Conservation (phyloP, 2,329 filamentous ascomycete genomes). For the Cordyceps cicadae region DNA sequence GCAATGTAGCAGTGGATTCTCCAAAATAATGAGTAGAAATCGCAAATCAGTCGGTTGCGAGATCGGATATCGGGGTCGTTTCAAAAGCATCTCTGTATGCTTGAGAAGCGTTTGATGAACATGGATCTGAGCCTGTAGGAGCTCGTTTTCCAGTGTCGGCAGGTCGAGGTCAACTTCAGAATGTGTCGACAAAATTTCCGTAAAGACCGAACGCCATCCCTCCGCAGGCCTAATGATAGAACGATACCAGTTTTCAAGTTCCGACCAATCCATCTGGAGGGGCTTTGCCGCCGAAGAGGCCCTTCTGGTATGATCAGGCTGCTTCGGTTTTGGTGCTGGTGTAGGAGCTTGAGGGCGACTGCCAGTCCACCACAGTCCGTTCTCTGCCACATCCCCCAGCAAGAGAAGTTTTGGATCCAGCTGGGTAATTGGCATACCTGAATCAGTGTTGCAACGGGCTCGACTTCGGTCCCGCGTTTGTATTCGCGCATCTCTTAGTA, state of each 20-base stretch:
- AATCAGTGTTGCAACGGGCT: slow-evolving; percentile 13
- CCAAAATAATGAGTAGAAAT: slow-evolving; percentile 69
- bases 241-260: slow-evolving; percentile 68
- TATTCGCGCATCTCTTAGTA: slow-evolving; percentile 31
- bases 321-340: slow-evolving; percentile 1
- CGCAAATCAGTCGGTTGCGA: slow-evolving; percentile 61
- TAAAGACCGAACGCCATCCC: slow-evolving; percentile 55
- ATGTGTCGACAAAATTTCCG: slow-evolving; percentile 32
- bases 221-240: slow-evolving; percentile 58
- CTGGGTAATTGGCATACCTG: slow-evolving; percentile 34
- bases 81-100: slow-evolving; percentile 68
- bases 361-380: slow-evolving; percentile 75
- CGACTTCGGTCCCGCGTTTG: slow-evolving; percentile 11
- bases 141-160: slow-evolving; percentile 37
- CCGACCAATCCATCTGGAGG: slow-evolving; percentile 67
- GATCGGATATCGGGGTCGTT: slow-evolving; percentile 65
- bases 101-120: slow-evolving; percentile 64
- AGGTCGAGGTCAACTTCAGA: slow-evolving; percentile 29
- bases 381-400: slow-evolving; percentile 69
- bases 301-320: not conserved
- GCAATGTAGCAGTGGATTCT: slow-evolving; percentile 65
- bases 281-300: slow-evolving; percentile 27
- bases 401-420: slow-evolving; percentile 68
- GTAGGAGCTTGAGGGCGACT: slow-evolving; percentile 16
- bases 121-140: slow-evolving; percentile 56